Conservation (phyloP, 2,329 filamentous ascomycete species). For the Raffaelea albimanens region DNA sequence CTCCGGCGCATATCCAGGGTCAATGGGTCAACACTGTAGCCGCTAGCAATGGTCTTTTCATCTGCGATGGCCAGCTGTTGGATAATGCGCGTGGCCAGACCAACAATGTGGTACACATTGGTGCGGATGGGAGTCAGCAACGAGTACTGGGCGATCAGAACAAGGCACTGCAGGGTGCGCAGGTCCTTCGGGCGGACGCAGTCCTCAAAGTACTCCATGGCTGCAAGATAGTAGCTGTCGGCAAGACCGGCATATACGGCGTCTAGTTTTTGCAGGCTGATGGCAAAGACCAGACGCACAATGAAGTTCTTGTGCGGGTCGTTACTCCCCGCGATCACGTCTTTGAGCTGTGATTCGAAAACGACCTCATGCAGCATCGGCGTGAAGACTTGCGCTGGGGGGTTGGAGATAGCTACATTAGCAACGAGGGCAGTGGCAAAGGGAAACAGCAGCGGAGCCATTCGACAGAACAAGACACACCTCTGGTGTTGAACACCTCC, state of each 20-base stretch:
- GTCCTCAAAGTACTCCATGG: constrained; percentile 73
- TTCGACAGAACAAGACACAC: constrained; percentile 38
- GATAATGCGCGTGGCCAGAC: constrained; percentile 76
- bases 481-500: constrained; percentile 77
- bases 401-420: background rate
- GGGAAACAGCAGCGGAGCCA: background rate
- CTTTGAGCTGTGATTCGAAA: constrained; percentile 66
- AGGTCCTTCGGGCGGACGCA: constrained; percentile 84
- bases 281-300: constrained; percentile 83
- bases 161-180: constrained; percentile 81
- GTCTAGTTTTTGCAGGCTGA: constrained; percentile 87
- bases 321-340: constrained; percentile 65
- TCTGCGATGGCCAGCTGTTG: constrained; percentile 83
- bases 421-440: constrained; percentile 9
- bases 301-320: constrained; percentile 84
- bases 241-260: constrained; percentile 85
- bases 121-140: constrained; percentile 84
- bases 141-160: constrained; percentile 83
- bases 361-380: constrained; percentile 78
- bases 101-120: constrained; percentile 87
- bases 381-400: constrained; percentile 72
- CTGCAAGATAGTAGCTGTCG: constrained; percentile 89
- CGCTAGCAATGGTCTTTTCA: constrained; percentile 73
- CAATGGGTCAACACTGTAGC: constrained; percentile 54
- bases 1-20: constrained; percentile 84